Base-by-base conservation (phyloP, 352 stramenopile species). In the Phytophthora megakarya region DNA sequence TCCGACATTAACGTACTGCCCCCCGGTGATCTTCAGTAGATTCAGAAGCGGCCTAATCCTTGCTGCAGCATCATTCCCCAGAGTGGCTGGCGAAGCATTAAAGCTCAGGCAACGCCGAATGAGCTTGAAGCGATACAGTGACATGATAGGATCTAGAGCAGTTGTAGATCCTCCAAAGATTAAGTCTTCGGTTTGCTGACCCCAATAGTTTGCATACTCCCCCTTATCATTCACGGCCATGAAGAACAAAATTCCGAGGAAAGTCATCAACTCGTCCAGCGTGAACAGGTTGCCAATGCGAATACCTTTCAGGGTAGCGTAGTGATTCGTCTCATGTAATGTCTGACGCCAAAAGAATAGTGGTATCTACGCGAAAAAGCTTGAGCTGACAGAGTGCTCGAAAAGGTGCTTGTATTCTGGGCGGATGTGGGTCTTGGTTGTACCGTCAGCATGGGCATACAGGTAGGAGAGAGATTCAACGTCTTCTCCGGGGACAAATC, bases 281-380 rank as follows among this genome's bases (percentile, higher is more conserved):
- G n/a, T n/a, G n/a, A n/a, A n/a, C n/a, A n/a, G n/a, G n/a, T n/a
- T n/a, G n/a, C n/a, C n/a, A n/a, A n/a, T n/a, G n/a, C n/a, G n/a
- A 5, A 32, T 9, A 32, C 5, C 26, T 9, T 32, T 32, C 5
- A 32, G 5, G 9, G 26, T 9, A 10, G 26, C 26, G 26, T 9
- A n/a, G n/a, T n/a, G n/a, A 9, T 32, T 32, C 26, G 26, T 32
- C 26, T 32, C 26, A 9, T 32, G 26, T 9, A 32, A 9, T 32
- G 9, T 9, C 9, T 67, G 28, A 12, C 11, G 28, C 58, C 48
- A 60, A 45, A 67, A 52, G 21, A 57, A 67, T 3, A 61, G 37
- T 11, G 43, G 42, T 10, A 50, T 3, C 32, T 55, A 67, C 4
- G 59, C 18, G 11, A 67, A 51, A 22, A 67, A 67, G 37, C 32